A percentile compares a stretch with the other conserved stretches of the same genome.
Conservation (phyloP, 179 eudicot species). For the Heliamphora pulchella region DNA sequence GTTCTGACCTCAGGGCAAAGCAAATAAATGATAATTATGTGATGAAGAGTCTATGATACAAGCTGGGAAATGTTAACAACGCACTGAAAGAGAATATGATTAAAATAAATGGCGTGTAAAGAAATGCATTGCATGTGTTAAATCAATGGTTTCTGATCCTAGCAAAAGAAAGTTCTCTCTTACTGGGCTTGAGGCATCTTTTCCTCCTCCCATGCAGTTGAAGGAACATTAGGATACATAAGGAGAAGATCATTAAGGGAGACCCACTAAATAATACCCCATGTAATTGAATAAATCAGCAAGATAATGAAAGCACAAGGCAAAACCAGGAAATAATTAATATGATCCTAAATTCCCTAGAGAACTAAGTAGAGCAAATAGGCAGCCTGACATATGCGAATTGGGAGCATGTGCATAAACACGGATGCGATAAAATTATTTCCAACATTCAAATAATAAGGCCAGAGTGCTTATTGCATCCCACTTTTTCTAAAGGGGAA, state of each 20-base stretch:
- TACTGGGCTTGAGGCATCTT: too few species aligned
- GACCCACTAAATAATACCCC: not conserved
- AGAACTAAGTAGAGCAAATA: not conserved
- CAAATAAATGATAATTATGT: too few species aligned
- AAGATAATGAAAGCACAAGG: not conserved
- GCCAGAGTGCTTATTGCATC: not conserved
- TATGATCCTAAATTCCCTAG: not conserved
- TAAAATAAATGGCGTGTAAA: too few species aligned
- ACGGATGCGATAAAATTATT: not conserved
- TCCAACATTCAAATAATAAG: not conserved
- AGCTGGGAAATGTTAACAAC: too few species aligned
- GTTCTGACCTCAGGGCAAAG: too few species aligned
- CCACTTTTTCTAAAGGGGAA: not conserved
- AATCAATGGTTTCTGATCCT: too few species aligned
- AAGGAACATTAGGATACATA: not conserved
- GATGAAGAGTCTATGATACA: too few species aligned
- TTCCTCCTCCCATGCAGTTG: not conserved
- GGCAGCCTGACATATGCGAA: not conserved
- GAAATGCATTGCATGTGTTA: too few species aligned
- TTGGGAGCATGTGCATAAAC: not conserved
- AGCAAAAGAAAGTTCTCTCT: too few species aligned
- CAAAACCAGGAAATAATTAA: not conserved
- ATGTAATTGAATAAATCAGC: not conserved
- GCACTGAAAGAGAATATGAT: too few species aligned
- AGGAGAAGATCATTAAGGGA: not conserved